Evolutionary conservation across 2,329 filamentous ascomycete species (phyloP), one percentile per base, ranked within the genome.

Genomic region (Akanthomyces lecanii): DNA sequence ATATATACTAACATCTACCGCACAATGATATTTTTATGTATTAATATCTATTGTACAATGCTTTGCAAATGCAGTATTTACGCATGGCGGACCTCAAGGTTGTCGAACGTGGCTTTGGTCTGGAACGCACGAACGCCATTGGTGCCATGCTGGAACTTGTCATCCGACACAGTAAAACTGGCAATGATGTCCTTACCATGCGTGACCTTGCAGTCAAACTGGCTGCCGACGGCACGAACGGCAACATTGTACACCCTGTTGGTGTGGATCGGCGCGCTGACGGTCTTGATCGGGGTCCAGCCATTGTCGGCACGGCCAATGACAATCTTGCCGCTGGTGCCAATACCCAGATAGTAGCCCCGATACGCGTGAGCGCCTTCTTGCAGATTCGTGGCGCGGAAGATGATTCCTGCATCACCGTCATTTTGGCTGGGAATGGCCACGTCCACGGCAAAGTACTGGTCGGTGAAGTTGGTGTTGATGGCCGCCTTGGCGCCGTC

Each of bases 391-490:
- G 67, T 65, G 5, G 71, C 73, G n/a, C 75, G 72, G 66, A 78
- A 78, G 28, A 77, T 53, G 5, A 78, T 65, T 1, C 74, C 74
- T 1, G 74, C 75, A 33, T 74, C 66, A 3, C 69, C 69, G 25
- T 44, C 50, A 16, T 65, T 64, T 1, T 23, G 44, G 1, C 57
- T 61, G 21, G 56, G 63, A 0, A 65, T 58, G 8, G 67, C 65
- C 21, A 76, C 61, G 12, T 72, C 71, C 2, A 69, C 74, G 7
- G 74, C 69, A 50, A 72, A 73, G 12, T 71, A 63, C 0, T 75
- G 63, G 51, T 76, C 70, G 0, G 69, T 67, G 48, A 77, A 78
- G 64, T 75, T 74, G 10, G 75, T 76, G 55, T 77, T 73, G 18
- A 77, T 69, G 47, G 73, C 62, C 0, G 74, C 73, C 30, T 67